Evolutionary conservation across 495 filamentous ascomycete genomes (phyloP), one percentile per base, ranked within the genome.

Genomic region (Talaromyces liani): DNA sequence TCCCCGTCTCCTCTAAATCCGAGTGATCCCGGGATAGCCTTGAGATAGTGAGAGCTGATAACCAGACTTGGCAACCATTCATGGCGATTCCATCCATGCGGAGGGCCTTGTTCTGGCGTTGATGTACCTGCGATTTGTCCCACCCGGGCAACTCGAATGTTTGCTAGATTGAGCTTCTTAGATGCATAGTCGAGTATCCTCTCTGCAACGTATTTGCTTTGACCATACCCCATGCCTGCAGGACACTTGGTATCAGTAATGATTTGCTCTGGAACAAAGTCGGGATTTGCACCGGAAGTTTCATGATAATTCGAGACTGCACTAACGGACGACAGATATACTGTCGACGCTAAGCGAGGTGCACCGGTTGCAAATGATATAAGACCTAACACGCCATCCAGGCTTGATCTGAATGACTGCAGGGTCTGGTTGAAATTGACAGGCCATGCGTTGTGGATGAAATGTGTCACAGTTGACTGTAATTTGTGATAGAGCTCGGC

Each of bases 1-100:
- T 29, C 14, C 3, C 27, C 59, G 16, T 61, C 27, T 24, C 33
- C 54, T 47, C 39, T 70, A 14, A 76, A 73, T 31, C 71, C 66
- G 2, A 76, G 67, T 0, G 66, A 16, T 58, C 79, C 76, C 0
- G 81, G 80, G 25, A 80, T 73, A 79, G 83, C 85, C 61, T 84
- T 78, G 2, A 83, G 64, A 12, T 65, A 66, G 1, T 71, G 69
- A 47, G 62, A 64, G 22, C 62, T 64, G 16, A 64, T 47, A 7
- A 64, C 55, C 39, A 77, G 70, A 31, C 64, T 34, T 5, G 84
- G 84, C 2, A 87, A 66, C 81, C 82, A 86, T 60, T 86, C 84
- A 27, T 80, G 74, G 25, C 64, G 66, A 65, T 81, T 84, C 84
- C 84, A 87, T 20, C 68, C 65, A 1, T 80, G 79, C 6, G 69